Base-by-base conservation (phyloP, 2,329 filamentous ascomycete species). In the Juglanconis oblonga region DNA sequence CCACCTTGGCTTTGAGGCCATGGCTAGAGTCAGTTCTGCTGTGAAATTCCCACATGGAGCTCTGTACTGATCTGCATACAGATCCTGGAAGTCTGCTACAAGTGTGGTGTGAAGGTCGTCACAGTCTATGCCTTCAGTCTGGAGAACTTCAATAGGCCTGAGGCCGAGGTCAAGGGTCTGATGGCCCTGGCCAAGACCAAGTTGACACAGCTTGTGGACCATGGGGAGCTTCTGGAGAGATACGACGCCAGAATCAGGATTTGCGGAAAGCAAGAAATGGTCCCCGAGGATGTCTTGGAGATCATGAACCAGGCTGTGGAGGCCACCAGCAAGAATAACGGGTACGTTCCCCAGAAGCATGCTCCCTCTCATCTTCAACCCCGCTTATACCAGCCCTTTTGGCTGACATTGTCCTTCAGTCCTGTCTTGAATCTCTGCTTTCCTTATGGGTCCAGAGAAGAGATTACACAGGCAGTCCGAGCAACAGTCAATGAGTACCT, bases 151-250 rank as follows among this genome's bases (percentile, higher is more conserved):
- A 97, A 98, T 74, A 87, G 95, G 5, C 94, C 92, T 29, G 93
- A 95, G 75, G 95, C 96, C 75, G 95, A 99, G 74, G 95, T 99
- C 8, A 92, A 97, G 71, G 93, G 92, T 35, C 79, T 99, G 64
- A 99, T 99, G 95, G 90, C 96, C 71, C 92, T 99, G 82, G 94
- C 94, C 62, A 97, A 97, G 79, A 87, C 95, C 69, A 98, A 98
- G 77, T 82, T 99, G 32, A 87, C 90, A 62, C 95, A 99, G 74
- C 81, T 99, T 67, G 88, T 91, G 32, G 91, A 97, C 70, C 95
- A 99, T 69, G 95, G 95, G 35, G 93, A 97, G 69, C 81, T 99
- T 32, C 82, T 99, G 42, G 92, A 98, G 69, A 88, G 91, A 64
- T 99, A 98, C 69, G 95, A 94, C 38, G 95, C 94, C 33, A 85